Conservation (phyloP, 1,284 basidiomycete genomes). For the Pterula multifida region DNA sequence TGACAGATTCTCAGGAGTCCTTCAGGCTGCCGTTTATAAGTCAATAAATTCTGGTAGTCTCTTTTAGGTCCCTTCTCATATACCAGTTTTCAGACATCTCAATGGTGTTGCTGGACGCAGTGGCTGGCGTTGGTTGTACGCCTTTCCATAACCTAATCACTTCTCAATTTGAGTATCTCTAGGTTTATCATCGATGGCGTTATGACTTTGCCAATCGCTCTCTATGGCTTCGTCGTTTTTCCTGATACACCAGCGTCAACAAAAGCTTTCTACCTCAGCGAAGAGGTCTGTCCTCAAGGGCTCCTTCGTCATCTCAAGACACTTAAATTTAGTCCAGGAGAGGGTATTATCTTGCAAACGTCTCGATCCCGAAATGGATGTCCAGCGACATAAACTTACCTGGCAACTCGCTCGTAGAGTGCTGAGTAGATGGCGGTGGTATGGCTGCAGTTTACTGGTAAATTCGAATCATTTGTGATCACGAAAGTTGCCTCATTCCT, state of each 20-base stretch:
- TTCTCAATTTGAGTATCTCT: constrained; percentile 5
- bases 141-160: not conserved
- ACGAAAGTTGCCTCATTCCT: not conserved
- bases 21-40: constrained; percentile 58
- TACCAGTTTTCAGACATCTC: constrained; percentile 31
- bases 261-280: constrained; percentile 49
- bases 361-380: constrained; percentile 28
- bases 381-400: constrained; percentile 29
- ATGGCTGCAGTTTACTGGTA: constrained; percentile 51
- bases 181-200: constrained; percentile 66
- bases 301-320: not conserved
- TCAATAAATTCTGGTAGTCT: constrained; percentile 12
- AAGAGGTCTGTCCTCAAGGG: constrained; percentile 30
- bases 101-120: constrained; percentile 45
- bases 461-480: constrained; percentile 5
- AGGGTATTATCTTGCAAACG: constrained; percentile 38
- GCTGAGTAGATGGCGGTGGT: constrained; percentile 58
- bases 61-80: not conserved
- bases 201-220: constrained; percentile 59
- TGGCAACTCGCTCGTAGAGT: constrained; percentile 39
- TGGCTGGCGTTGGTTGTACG: constrained; percentile 63
- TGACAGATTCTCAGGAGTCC: constrained; percentile 53
- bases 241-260: constrained; percentile 61
- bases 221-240: constrained; percentile 64
- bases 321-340: constrained; percentile 26